A percentile compares a stretch with the other conserved stretches of the same genome.
These are phyloP conservation scores for Irpex sp. DNA, from an alignment of 1,284 basidiomycete genomes.

Conservation along the genomic window DNA sequence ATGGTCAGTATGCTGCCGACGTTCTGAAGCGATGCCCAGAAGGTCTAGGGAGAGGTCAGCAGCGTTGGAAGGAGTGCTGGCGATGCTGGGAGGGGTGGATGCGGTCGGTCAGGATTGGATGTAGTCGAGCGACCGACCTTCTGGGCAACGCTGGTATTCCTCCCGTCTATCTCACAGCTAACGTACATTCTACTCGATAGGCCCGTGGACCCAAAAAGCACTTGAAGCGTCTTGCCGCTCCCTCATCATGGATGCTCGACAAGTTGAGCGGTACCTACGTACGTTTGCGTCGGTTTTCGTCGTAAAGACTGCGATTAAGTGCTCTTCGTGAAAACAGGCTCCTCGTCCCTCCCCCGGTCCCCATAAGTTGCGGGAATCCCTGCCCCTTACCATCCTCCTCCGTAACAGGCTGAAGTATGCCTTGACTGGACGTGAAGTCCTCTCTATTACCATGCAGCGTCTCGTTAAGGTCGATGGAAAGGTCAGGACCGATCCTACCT, in stretches of 20 bases:
- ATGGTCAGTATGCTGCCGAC: slow-evolving; percentile 33
- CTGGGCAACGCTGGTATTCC: slow-evolving; percentile 14
- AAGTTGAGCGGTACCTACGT: slow-evolving; percentile 98
- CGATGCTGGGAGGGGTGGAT: slow-evolving; percentile 23
- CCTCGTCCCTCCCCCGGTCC: slow-evolving; percentile 97
- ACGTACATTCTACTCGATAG: slow-evolving; percentile 36
- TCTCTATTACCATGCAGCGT: slow-evolving; percentile 92
- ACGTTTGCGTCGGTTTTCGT: slow-evolving; percentile 33
- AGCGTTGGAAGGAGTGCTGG: slow-evolving; percentile 11
- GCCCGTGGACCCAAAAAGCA: slow-evolving; percentile 99
- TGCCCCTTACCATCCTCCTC: slow-evolving; percentile 93
- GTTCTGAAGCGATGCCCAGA: slow-evolving; percentile 15
- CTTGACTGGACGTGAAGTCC: slow-evolving; percentile 94
- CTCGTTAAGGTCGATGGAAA: slow-evolving; percentile 99
- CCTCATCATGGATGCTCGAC: slow-evolving; percentile 99
- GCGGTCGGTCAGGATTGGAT: slow-evolving; percentile 27
- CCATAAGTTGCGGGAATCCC: slow-evolving; percentile 98
- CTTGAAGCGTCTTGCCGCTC: slow-evolving; percentile 96
- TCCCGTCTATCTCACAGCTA: slow-evolving; percentile 3
- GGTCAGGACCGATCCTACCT: slow-evolving; percentile 97
- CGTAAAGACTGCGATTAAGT: not conserved
- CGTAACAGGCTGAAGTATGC: slow-evolving; percentile 99
- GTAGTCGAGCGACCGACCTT: slow-evolving; percentile 20
- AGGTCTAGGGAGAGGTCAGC: slow-evolving; percentile 12
- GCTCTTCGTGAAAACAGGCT: slow-evolving; percentile 51